Percentiles rank a stretch among this genome's conserved stretches.
phyloP scores from a whole-genome alignment of 202 grass and related monocot species.

The Cymbopogon flexuosus region DNA sequence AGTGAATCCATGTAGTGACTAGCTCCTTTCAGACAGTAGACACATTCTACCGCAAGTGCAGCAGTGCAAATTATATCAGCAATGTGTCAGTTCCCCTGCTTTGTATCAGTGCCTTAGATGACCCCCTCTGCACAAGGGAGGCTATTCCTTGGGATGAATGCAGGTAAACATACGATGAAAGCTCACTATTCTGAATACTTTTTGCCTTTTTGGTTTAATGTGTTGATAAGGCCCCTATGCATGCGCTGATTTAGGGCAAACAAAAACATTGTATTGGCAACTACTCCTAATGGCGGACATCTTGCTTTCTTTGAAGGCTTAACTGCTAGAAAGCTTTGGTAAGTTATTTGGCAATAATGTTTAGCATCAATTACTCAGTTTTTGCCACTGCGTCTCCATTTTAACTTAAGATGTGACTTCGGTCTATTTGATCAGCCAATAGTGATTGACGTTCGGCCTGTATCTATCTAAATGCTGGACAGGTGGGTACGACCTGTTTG shows the following conservation, averaged over 20 bases:
- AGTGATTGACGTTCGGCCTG: background rate
- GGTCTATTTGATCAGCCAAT: background rate
- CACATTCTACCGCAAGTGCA: slow-evolving; percentile 87
- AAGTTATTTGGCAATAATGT: slow-evolving; percentile 21
- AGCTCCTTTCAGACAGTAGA: slow-evolving; percentile 77
- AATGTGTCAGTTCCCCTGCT: slow-evolving; percentile 68
- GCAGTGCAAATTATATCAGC: slow-evolving; percentile 67
- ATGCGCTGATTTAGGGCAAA: slow-evolving; percentile 61
- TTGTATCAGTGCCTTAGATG: slow-evolving; percentile 92
- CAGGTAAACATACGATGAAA: slow-evolving; percentile 46
- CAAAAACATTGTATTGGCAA: slow-evolving; percentile 91
- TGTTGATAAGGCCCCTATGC: slow-evolving; percentile 9
- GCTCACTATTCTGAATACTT: background rate
- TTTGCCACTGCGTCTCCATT: background rate
- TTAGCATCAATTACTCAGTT: background rate
- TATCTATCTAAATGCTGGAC: slow-evolving; percentile 32
- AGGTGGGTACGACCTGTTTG: slow-evolving; percentile 75
- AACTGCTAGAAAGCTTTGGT: slow-evolving; percentile 71
- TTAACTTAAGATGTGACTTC: background rate
- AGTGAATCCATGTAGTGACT: slow-evolving; percentile 1
- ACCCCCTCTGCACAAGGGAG: slow-evolving; percentile 90
- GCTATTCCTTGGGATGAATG: slow-evolving; percentile 98
- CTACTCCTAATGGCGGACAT: slow-evolving; percentile 79
- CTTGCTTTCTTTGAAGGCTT: slow-evolving; percentile 83
- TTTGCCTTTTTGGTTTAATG: slow-evolving; percentile 5